Base-by-base conservation (phyloP, 768 basidiomycete species). In the Lactifluus hygrophoroides region DNA sequence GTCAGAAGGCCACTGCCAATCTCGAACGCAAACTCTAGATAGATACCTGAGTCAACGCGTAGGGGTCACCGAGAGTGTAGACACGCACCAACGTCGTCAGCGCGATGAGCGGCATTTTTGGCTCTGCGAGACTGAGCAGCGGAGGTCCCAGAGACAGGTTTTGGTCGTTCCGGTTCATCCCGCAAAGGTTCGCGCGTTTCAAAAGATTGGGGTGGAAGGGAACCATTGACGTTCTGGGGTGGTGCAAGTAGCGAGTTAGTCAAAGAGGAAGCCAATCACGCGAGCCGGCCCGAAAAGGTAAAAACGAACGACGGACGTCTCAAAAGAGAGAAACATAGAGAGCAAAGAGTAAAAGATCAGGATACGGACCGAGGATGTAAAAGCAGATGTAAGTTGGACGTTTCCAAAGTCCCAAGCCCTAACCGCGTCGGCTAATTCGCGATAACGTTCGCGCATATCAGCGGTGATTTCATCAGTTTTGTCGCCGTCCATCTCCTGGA, bases 1-100 rank as follows among this genome's bases (percentile, higher is more conserved):
- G 88, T 88, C 30, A 97, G 77, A 50, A 97, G 76, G 13, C 88
- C 88, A 63, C 90, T 94, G 7, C 95, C 94, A 56, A 98, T 98
- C 75, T 98, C 95, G 66, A 96, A 94, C 40, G 95, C 95, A 66
- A 98, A 97, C 76, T 96, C 95, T 89, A 74, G 19, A 23, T 16
- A 47, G n/a, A 14, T 34, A 21, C 5, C n/a, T 44, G 35, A 56
- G 21, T 51, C 25, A 19, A 34, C 43, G 28, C 21, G 28, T 14
- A 50, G n/a, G 17, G 13, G 42, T 23, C 0, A 28, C 44, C 28
- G 30, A n/a, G 27, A 38, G 27, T 42, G 35, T n/a, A 50, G 25
- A 3, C 48, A 80, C 88, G 69, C 66, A 89, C 90, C 88, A 64
- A 91, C 88, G 68, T 94, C 90, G 69, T 93, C 86, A 46, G 89